Conservation (phyloP, 1,284 basidiomycete genomes). For the Leccinum cinnamomeum region DNA sequence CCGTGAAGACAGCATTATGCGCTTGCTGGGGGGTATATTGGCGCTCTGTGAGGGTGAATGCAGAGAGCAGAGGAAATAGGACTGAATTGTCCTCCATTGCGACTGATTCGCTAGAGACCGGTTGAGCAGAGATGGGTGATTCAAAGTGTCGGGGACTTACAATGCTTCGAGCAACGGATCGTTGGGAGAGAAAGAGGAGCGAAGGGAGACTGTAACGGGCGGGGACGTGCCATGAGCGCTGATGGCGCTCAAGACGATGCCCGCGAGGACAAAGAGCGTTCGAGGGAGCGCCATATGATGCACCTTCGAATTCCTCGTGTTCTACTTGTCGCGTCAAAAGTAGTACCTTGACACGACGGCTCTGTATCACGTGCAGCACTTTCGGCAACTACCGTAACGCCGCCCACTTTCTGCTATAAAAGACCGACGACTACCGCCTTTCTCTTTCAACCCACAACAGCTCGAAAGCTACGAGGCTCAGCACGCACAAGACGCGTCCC, state of each 20-base stretch:
- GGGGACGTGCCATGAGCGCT: slow-evolving; percentile 45
- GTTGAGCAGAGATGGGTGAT: slow-evolving; percentile 4
- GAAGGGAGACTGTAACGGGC: slow-evolving; percentile 75
- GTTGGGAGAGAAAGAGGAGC: slow-evolving; percentile 79
- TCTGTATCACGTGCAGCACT: slow-evolving; percentile 22
- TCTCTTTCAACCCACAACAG: slow-evolving; percentile 34
- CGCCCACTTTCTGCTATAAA: slow-evolving; percentile 17
- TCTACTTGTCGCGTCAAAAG: background rate
- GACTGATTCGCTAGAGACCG: slow-evolving; percentile 51
- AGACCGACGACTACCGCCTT: background rate
- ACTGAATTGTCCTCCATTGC: slow-evolving; percentile 34
- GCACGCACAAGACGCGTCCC: slow-evolving; percentile 39
- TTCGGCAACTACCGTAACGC: slow-evolving; percentile 23
- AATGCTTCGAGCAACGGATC: slow-evolving; percentile 80
- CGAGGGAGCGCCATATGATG: slow-evolving; percentile 19
- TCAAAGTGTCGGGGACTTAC: slow-evolving; percentile 44
- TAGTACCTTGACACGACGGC: slow-evolving; percentile 14
- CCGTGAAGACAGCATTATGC: slow-evolving; percentile 54
- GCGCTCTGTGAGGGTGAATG: slow-evolving; percentile 19
- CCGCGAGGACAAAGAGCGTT: slow-evolving; percentile 19
- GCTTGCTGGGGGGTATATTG: slow-evolving; percentile 46
- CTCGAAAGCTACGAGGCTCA: slow-evolving; percentile 56
- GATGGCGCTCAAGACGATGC: slow-evolving; percentile 22
- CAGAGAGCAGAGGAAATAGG: slow-evolving; percentile 31
- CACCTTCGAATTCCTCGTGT: background rate